Evolutionary conservation across 768 basidiomycete genomes (phyloP).

Genomic region (Coprinellus micaceus): DNA sequence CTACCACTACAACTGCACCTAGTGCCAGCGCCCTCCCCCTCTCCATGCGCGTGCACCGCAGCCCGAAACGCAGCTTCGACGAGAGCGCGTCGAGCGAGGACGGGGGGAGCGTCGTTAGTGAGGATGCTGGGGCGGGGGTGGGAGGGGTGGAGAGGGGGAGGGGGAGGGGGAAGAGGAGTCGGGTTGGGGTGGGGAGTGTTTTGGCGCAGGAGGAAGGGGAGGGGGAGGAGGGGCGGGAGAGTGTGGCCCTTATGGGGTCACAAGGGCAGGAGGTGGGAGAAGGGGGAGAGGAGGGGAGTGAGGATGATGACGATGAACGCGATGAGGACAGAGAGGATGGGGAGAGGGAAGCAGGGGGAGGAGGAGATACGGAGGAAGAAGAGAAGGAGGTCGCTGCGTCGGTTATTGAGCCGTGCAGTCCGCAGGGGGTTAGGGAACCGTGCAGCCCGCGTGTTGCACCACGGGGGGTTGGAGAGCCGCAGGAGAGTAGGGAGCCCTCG

Average conservation of each 20-base stretch:
- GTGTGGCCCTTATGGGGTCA: no score
- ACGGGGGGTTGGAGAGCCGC: not conserved
- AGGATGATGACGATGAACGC: no score
- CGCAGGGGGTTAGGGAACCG: no score
- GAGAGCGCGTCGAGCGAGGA: constrained; percentile 27
- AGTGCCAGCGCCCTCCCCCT: constrained; percentile 6
- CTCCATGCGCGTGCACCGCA: constrained; percentile 11
- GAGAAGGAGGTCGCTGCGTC: constrained; percentile 8
- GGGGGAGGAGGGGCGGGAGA: not conserved
- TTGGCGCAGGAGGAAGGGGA: not conserved
- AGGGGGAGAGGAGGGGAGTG: no score
- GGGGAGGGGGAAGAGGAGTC: constrained; percentile 11
- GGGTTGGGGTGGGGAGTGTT: constrained; percentile 9
- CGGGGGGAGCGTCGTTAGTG: constrained; percentile 16
- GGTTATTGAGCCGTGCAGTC: no score
- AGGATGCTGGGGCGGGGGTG: no score
- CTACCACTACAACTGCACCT: constrained; percentile 4
- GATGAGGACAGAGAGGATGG: not conserved
- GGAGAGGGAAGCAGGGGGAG: not conserved
- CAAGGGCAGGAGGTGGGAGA: no score
- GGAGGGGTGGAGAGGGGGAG: constrained; percentile 1
- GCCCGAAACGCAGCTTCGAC: constrained; percentile 34
- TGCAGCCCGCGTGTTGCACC: no score
- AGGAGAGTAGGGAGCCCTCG: no score
- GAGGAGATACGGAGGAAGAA: constrained; percentile 13